Evolutionary conservation across 176 grass and related monocot genomes (phyloP), one percentile per base, ranked within the genome.

Genomic region (Carex kokanica): DNA sequence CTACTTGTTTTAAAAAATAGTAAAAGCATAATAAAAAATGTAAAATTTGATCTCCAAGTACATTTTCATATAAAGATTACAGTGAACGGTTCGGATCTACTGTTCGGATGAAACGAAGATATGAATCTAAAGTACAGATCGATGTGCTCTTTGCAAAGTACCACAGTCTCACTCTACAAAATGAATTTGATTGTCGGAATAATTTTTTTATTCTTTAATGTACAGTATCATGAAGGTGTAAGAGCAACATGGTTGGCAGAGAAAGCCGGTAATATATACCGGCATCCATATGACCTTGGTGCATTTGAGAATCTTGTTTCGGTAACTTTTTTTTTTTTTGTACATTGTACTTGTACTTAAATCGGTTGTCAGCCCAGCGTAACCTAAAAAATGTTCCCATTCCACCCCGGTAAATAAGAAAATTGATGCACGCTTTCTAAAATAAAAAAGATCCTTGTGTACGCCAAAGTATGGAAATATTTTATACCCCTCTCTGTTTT

Each of bases 221-320:
- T 90, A 84, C 87, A 99, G 91, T 90, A 95, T 84, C 96, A 99
- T 58, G 96, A 98, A 93, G 96, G 96, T 74, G 93, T 93, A 45
- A 92, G 91, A 81, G 93, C 96, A 65, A 93, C 89, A 88, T 95
- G 91, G 93, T 88, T 99, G 45, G 89, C 86, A 86, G 89, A 95
- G 87, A 99, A 99, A 83, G 91, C 86, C 53, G 93, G 96, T 69
- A 93, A 91, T 78, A 41, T 90, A 81, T 99, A 99, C 74, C 91
- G 86, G 6, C 91, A 93, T 99, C 96, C 96, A 41, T 99, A 99
- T 55, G 79, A 99, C 71, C 83, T 99, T 52, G 91, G 93, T 77
- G 38, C 87, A 21, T 99, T 93, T 86, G 89, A 99, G 75, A 99
- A 99, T 62, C 91, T 93, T 81, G 64, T 93, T 89, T 91, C 89